Conservation (phyloP, 805 yeast species). For the Maudiozyma barnettii region DNA sequence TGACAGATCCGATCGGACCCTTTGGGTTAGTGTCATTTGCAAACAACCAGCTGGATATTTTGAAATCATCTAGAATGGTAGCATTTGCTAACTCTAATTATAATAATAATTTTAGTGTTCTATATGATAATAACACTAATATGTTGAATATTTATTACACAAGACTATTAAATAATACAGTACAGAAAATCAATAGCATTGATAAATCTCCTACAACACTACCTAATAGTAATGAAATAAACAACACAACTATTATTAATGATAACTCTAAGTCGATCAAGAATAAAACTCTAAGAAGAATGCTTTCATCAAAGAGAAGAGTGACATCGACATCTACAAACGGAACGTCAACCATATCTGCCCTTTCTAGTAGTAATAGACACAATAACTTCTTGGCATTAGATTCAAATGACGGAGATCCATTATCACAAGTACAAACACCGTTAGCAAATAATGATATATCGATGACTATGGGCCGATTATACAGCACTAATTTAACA, state of each 20-base stretch:
- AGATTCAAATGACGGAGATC: neutral
- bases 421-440: slow-evolving; percentile 12
- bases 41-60: slow-evolving; percentile 32
- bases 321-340: neutral
- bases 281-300: neutral
- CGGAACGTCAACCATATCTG: neutral
- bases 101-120: slow-evolving; percentile 24
- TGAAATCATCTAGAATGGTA: slow-evolving; percentile 13
- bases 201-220: neutral
- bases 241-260: neutral
- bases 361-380: neutral
- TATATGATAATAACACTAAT: slow-evolving; percentile 13
- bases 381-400: neutral
- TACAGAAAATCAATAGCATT: neutral
- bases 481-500: neutral
- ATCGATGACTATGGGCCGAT: slow-evolving; percentile 25
- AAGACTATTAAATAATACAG: slow-evolving; percentile 8
- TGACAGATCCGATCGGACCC: slow-evolving; percentile 67
- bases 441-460: slow-evolving; percentile 1
- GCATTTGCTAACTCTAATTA: slow-evolving; percentile 17
- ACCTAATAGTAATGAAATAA: neutral
- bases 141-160: slow-evolving; percentile 20
- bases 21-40: slow-evolving; percentile 64
- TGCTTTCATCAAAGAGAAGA: neutral
- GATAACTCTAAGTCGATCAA: slow-evolving; percentile 1